phyloP scores from a whole-genome alignment of 441 rosid genomes.

The Populus hybrid region DNA sequence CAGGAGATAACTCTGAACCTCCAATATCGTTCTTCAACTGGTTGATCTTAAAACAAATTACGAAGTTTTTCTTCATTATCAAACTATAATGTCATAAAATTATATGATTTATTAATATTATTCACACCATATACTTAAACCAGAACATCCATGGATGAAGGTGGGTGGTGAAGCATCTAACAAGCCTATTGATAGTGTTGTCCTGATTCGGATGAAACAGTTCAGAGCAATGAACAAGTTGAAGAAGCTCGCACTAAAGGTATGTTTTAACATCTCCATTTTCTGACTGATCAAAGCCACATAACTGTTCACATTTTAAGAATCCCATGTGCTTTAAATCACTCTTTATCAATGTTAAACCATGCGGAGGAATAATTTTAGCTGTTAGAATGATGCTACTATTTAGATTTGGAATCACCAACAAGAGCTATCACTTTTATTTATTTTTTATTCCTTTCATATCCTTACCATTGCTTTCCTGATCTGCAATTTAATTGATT shows the following conservation, averaged over 20 bases:
- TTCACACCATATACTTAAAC: slow-evolving; percentile 14
- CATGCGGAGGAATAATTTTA: no score
- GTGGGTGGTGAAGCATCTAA: slow-evolving; percentile 60
- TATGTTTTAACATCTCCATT: slow-evolving; percentile 8
- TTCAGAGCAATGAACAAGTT: slow-evolving; percentile 90
- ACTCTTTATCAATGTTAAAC: no score
- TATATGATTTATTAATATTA: neutral
- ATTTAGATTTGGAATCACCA: neutral
- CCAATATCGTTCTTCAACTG: neutral
- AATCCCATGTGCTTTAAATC: no score
- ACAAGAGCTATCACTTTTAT: neutral
- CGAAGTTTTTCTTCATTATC: neutral
- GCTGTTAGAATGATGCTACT: neutral
- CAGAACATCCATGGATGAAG: slow-evolving; percentile 88
- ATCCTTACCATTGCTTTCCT: neutral
- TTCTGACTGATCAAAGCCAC: neutral
- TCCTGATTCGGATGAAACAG: slow-evolving; percentile 74
- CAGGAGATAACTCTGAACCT: no score
- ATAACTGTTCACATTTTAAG: neutral
- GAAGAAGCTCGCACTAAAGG: slow-evolving; percentile 87
- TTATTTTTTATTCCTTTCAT: neutral
- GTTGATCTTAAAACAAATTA: neutral
- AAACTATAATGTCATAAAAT: neutral
- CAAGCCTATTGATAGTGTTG: slow-evolving; percentile 76
- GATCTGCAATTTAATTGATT: slow-evolving; percentile 5